Evolutionary conservation across 2,329 filamentous ascomycete species (phyloP), one percentile per base, ranked within the genome.

Genomic region (Thelonectria rubi): DNA sequence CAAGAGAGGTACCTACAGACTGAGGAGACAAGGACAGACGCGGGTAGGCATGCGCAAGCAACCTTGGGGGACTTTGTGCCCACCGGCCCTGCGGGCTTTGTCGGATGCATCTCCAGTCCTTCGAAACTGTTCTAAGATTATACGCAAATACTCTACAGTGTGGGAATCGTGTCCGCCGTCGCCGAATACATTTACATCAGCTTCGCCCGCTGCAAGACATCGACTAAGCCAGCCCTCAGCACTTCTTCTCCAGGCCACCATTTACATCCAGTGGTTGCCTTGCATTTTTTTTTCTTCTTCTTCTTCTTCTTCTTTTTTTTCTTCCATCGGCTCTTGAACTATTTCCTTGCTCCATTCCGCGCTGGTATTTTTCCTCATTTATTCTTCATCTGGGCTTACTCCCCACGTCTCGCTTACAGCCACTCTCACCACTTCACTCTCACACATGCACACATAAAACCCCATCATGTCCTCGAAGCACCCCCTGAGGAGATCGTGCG

Each of bases 401-500:
- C 24, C 24, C 24, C 24, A 24, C 24, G 4, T 24, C n/a, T n/a
- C n/a, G n/a, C n/a, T n/a, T n/a, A n/a, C n/a, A n/a, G n/a, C n/a
- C n/a, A n/a, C n/a, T n/a, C n/a, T n/a, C n/a, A n/a, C n/a, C n/a
- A n/a, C n/a, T n/a, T n/a, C n/a, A n/a, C n/a, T n/a, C n/a, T n/a
- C n/a, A n/a, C n/a, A n/a, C n/a, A n/a, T n/a, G n/a, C n/a, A n/a
- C n/a, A n/a, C n/a, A n/a, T n/a, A n/a, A 46, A 42, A 48, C 40
- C 21, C 40, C 34, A 53, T 50, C 43, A 75, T 75, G 73, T 58
- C 69, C 34, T 67, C 73, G 14, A 75, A 75, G 56, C 73, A 77
- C 39, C 73, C 75, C 1, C 58, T 77, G 18, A 73, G 75, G 49
- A 69, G 74, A 24, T 77, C 75, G 1, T 77, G 75, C 64, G 71